Evolutionary conservation across 2,329 filamentous ascomycete species (phyloP).

Genomic region (Aspergillus japonicus): DNA sequence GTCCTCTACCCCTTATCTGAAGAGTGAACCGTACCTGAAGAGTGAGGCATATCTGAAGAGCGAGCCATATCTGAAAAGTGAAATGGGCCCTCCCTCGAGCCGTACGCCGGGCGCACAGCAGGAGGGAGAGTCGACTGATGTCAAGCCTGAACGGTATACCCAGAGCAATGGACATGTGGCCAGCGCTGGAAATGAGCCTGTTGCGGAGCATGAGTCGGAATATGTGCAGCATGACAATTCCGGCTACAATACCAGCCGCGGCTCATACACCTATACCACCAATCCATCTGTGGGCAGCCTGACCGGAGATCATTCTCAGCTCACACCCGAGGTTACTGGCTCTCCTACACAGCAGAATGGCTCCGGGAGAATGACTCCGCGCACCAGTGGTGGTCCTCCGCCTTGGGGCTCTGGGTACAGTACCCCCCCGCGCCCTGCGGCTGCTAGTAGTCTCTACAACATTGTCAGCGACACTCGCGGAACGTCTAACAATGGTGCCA

Average conservation of each 20-base stretch:
- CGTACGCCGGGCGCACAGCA: conserved; percentile 59
- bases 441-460: conserved; percentile 82
- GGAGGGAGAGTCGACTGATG: conserved; percentile 62
- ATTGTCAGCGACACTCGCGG: conserved; percentile 80
- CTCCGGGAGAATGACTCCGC: conserved; percentile 81
- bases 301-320: conserved; percentile 69
- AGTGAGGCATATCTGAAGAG: neutral
- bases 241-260: conserved; percentile 69
- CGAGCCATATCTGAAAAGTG: conserved; percentile 70
- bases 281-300: conserved; percentile 65
- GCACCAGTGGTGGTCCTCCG: conserved; percentile 70
- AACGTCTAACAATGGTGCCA: conserved; percentile 61
- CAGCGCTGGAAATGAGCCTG: conserved; percentile 60
- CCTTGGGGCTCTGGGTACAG: conserved; percentile 74
- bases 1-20: conserved; percentile 64
- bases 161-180: conserved; percentile 57
- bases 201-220: conserved; percentile 70
- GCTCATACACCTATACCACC: conserved; percentile 72
- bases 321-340: conserved; percentile 78
- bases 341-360: conserved; percentile 76
- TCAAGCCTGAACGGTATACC: conserved; percentile 67
- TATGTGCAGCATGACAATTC: conserved; percentile 80
- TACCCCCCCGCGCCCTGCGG: conserved; percentile 69
- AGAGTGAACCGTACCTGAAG: conserved; percentile 57
- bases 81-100: conserved; percentile 79